These are phyloP conservation scores for Juncus inflexus DNA, from an alignment of 176 grass and related monocot genomes.

Conservation along the genomic window DNA sequence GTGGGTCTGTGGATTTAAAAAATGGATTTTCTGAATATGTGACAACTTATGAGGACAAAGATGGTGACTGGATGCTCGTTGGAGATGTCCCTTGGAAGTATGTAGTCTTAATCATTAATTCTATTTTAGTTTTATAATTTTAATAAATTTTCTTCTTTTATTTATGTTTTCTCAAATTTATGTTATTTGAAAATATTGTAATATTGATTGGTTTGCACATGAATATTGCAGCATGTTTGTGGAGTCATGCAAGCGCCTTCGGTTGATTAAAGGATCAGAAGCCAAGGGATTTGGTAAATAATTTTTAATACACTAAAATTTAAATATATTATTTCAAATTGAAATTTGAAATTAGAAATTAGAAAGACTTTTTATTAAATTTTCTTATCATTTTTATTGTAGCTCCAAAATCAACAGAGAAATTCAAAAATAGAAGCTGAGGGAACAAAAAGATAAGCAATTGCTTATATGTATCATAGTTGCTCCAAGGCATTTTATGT, in stretches of 20 bases:
- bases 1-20: too few species aligned
- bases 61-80: too few species aligned
- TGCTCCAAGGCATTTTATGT: not conserved
- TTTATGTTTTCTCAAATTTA: not conserved
- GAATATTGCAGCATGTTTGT: not conserved
- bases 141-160: not conserved
- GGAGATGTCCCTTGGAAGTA: too few species aligned
- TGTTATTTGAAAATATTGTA: not conserved
- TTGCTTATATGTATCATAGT: not conserved
- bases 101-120: not conserved
- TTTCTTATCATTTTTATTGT: not conserved
- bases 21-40: too few species aligned
- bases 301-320: not conserved
- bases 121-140: not conserved
- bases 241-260: not conserved
- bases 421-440: not conserved
- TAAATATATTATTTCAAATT: not conserved
- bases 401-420: not conserved
- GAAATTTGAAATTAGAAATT: too few species aligned
- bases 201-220: not conserved
- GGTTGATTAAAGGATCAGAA: slow-evolving; percentile 9
- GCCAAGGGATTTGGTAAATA: not conserved
- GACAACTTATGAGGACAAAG: too few species aligned
- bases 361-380: not conserved
- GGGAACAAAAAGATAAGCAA: not conserved